Base-by-base conservation (phyloP, 306 rosid species). In the Crotalaria pallida region DNA sequence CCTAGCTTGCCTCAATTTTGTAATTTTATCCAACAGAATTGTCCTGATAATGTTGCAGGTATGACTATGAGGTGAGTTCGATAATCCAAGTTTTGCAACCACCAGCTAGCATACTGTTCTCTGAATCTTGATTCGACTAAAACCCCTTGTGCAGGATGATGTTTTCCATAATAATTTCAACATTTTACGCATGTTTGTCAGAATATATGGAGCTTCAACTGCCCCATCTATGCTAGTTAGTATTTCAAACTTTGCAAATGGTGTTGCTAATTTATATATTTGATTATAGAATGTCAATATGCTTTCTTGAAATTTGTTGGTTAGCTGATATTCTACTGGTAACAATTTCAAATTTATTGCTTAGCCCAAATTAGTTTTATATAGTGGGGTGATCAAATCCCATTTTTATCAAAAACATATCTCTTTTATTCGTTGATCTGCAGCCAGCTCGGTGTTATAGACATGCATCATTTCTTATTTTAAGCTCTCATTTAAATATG, bases 161-260 rank as follows among this genome's bases (percentile, higher is more conserved):
- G 98, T 93, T n/a, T 38, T 85, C 47, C 96, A 90, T 79, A 93
- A 88, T 55, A 88, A 69, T 81, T 93, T 90, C 85, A 93, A 93
- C 48, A 60, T 90, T 64, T 63, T 93, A 77, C 97, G 98, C 80
- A 88, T 93, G 97, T 88, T 90, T 84, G 72, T 85, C 79, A 74
- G 62, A 73, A 84, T 87, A 65, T 87, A 85, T 85, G 97, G 98
- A 78, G 78, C 88, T 78, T 84, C 89, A 73, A 55, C 73, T 45
- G 96, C 94, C 58, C 94, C 98, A 22, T 71, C 87, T 50, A 80
- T 83, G 88, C 73, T 93, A 88, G 98, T 91, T 61, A 83, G 94
- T 79, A 60, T 56, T 61, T 48, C 21, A 61, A 63, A 59, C 49
- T 57, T 71, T 63, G 63, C 34, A 38, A 53, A 34, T 18, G 58